Percentiles rank a stretch among this genome's conserved stretches.
Evolutionary conservation across 768 basidiomycete genomes (phyloP).

Genomic region (Leccinum subgranulosum): DNA sequence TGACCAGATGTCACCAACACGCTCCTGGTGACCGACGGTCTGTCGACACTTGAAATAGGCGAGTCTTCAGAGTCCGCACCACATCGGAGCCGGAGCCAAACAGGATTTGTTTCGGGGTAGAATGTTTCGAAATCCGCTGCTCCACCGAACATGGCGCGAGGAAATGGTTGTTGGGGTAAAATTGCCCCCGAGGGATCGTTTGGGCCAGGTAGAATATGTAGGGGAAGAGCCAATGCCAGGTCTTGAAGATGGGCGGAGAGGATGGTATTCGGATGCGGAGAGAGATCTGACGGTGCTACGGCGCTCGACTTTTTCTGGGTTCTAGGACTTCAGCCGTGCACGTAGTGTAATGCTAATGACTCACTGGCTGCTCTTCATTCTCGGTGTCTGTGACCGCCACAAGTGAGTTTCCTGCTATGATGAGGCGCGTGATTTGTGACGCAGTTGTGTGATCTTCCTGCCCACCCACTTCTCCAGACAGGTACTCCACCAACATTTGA

Average conservation of each 20-base stretch:
- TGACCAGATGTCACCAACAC: conserved; percentile 90
- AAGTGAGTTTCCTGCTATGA: conserved; percentile 90
- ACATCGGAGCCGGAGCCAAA: conserved; percentile 68
- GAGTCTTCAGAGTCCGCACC: conserved; percentile 33
- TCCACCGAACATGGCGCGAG: conserved; percentile 84
- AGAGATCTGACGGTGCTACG: conserved; percentile 49
- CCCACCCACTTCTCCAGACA: conserved; percentile 81
- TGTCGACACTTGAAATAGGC: conserved; percentile 1
- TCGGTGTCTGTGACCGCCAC: conserved; percentile 41
- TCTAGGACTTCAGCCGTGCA: conserved; percentile 13
- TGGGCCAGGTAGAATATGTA: conserved; percentile 87
- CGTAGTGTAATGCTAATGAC: conserved; percentile 21
- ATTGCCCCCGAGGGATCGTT: conserved; percentile 86
- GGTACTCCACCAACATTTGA: conserved; percentile 87
- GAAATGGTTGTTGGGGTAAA: conserved; percentile 91
- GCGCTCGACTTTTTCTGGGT: conserved; percentile 66
- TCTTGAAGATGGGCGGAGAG: conserved; percentile 73
- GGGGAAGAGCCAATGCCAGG: conserved; percentile 71
- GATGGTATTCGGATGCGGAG: conserved; percentile 67
- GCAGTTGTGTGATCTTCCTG: conserved; percentile 60
- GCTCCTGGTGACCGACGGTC: conserved; percentile 42
- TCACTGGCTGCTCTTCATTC: conserved; percentile 45
- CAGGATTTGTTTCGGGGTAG: conserved; percentile 83
- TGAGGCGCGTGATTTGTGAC: conserved; percentile 74
- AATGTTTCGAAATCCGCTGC: conserved; percentile 59